A percentile compares a stretch with the other conserved stretches of the same genome.
phyloP scores from a whole-genome alignment of 73 alveolate species.

The Uronychia binucleata region DNA sequence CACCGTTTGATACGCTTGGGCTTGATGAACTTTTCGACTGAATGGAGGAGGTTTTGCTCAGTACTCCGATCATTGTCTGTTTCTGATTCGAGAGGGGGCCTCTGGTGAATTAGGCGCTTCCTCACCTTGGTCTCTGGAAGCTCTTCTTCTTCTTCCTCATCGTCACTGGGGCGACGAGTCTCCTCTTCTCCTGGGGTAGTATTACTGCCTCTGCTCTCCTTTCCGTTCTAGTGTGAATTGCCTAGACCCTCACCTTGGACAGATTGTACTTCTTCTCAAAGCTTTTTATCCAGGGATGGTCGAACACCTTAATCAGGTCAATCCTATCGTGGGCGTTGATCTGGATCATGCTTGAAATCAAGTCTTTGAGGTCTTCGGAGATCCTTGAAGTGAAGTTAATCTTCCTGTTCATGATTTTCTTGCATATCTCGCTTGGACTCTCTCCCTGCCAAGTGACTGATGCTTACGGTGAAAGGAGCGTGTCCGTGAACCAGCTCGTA shows the following conservation, averaged over 20 bases:
- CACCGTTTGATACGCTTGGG: background rate
- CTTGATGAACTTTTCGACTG: background rate
- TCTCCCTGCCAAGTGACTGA: slow-evolving; percentile 27
- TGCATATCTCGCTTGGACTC: slow-evolving; percentile 35
- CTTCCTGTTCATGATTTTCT: background rate
- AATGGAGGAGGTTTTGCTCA: background rate
- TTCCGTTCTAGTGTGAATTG: no score
- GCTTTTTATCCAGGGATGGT: slow-evolving; percentile 89
- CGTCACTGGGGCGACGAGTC: background rate
- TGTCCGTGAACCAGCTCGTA: slow-evolving; percentile 91
- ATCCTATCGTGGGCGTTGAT: slow-evolving; percentile 80
- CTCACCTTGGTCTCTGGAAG: background rate
- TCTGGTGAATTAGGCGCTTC: background rate
- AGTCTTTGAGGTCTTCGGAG: slow-evolving; percentile 73
- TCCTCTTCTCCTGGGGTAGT: background rate
- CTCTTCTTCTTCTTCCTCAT: background rate
- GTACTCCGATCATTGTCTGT: background rate
- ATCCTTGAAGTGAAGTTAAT: background rate
- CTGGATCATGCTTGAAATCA: slow-evolving; percentile 74
- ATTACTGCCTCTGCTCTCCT: no score
- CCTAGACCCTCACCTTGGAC: background rate
- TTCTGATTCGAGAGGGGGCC: background rate
- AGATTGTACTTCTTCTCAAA: slow-evolving; percentile 62
- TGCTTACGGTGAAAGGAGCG: slow-evolving; percentile 78
- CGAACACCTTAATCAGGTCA: slow-evolving; percentile 79